Conservation (phyloP, 495 filamentous ascomycete species). For the Penicillium maclennaniae region DNA sequence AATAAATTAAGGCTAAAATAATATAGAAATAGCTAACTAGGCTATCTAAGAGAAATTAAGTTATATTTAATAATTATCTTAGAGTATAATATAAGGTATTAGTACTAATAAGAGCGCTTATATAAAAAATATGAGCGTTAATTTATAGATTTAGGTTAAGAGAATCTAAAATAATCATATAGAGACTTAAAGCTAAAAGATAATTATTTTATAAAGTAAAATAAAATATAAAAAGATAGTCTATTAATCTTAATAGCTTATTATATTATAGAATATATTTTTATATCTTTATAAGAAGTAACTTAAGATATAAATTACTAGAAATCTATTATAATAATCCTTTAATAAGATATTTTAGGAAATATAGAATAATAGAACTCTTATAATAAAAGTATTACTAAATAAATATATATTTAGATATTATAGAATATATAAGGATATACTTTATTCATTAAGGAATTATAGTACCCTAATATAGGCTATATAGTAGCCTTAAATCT, state of each 20-base stretch:
- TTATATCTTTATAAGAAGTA: background rate
- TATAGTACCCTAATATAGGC: background rate
- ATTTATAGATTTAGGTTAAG: too few species aligned
- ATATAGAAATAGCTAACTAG: background rate
- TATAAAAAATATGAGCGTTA: too few species aligned
- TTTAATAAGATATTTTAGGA: background rate
- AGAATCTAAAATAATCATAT: too few species aligned
- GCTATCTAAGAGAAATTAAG: too few species aligned
- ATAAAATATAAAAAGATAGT: too few species aligned
- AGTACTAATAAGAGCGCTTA: background rate
- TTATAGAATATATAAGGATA: background rate
- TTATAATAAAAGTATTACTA: background rate
- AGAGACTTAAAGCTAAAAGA: too few species aligned
- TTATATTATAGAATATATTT: too few species aligned
- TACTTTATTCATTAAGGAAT: background rate
- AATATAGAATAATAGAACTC: background rate
- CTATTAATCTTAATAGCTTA: too few species aligned
- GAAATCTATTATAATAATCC: background rate
- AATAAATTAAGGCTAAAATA: too few species aligned
- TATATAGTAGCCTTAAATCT: background rate
- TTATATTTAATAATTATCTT: too few species aligned
- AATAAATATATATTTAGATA: background rate
- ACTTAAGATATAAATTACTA: background rate
- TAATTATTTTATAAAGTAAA: too few species aligned
- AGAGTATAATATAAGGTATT: too few species aligned